A percentile compares a stretch with the other conserved stretches of the same genome.
Conservation (phyloP, 2,329 filamentous ascomycete species). For the Claviceps sorghi region DNA sequence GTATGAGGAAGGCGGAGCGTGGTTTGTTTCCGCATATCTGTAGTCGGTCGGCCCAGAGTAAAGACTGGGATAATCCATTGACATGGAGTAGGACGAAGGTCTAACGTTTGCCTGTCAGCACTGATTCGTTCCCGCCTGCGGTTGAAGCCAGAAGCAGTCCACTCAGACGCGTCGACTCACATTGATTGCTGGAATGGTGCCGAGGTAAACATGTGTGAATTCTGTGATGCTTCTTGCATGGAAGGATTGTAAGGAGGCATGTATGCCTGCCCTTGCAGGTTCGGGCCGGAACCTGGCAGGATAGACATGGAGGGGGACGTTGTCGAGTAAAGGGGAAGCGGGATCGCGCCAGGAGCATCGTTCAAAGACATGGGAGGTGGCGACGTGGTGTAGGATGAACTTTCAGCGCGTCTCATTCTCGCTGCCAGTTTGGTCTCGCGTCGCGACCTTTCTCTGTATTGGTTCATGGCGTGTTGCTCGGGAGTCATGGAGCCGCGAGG, state of each 20-base stretch:
- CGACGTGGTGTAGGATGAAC: slow-evolving; percentile 28
- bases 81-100: slow-evolving; percentile 25
- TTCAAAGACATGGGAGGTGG: slow-evolving; percentile 18
- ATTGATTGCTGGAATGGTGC: slow-evolving; percentile 22
- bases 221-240: slow-evolving; percentile 28
- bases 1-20: not conserved
- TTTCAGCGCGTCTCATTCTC: slow-evolving; percentile 36
- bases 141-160: too few relatives aligned
- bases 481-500: slow-evolving; percentile 38
- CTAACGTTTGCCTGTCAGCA: slow-evolving; percentile 12
- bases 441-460: slow-evolving; percentile 44
- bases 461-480: slow-evolving; percentile 47
- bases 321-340: slow-evolving; percentile 36
- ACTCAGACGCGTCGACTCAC: slow-evolving; percentile 15
- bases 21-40: slow-evolving; percentile 19
- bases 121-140: not conserved
- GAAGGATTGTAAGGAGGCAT: slow-evolving; percentile 36
- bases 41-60: slow-evolving; percentile 23
- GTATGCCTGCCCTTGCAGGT: slow-evolving; percentile 28
- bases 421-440: slow-evolving; percentile 40
- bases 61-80: slow-evolving; percentile 28
- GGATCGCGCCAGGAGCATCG: slow-evolving; percentile 27
- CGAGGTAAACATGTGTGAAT: slow-evolving; percentile 18
- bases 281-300: slow-evolving; percentile 33
- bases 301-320: slow-evolving; percentile 33